These are phyloP conservation scores for Fusarium sp. DNA, from an alignment of 2,329 filamentous ascomycete species.

Conservation along the genomic window DNA sequence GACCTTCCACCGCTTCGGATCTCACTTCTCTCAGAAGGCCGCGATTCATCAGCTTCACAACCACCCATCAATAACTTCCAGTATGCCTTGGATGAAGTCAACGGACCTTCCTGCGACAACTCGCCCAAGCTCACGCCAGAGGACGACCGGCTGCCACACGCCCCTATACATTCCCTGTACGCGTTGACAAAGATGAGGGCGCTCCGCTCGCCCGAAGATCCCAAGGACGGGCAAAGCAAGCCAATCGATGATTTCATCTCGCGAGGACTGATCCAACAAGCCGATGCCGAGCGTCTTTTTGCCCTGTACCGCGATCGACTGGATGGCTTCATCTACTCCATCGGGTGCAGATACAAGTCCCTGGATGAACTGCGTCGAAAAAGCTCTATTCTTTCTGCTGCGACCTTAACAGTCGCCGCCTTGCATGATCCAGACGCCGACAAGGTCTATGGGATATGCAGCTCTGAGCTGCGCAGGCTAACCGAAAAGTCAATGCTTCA, in stretches of 20 bases:
- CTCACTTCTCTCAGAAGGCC: not conserved
- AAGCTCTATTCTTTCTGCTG: slow-evolving; percentile 66
- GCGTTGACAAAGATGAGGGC: slow-evolving; percentile 48
- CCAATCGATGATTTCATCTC: slow-evolving; percentile 47
- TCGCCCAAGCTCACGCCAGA: slow-evolving; percentile 31
- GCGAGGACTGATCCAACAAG: slow-evolving; percentile 54
- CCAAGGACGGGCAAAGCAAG: slow-evolving; percentile 1
- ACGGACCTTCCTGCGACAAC: slow-evolving; percentile 32
- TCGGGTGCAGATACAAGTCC: slow-evolving; percentile 59
- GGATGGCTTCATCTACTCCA: slow-evolving; percentile 62
- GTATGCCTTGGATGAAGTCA: slow-evolving; percentile 35
- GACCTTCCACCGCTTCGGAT: slow-evolving; percentile 11
- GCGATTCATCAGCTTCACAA: not conserved
- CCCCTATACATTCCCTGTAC: slow-evolving; percentile 52
- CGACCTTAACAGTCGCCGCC: slow-evolving; percentile 68
- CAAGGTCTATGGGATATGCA: slow-evolving; percentile 63
- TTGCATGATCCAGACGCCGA: slow-evolving; percentile 67
- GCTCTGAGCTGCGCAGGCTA: slow-evolving; percentile 65
- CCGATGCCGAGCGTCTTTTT: slow-evolving; percentile 63
- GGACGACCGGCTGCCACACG: slow-evolving; percentile 48
- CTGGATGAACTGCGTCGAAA: slow-evolving; percentile 64
- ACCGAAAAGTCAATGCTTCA: slow-evolving; percentile 59
- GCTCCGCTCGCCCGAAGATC: slow-evolving; percentile 45
- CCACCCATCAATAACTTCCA: not conserved
- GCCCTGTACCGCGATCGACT: slow-evolving; percentile 60